Evolutionary conservation across 108 stramenopile species (phyloP).

Genomic region (Cyclotella baltica): DNA sequence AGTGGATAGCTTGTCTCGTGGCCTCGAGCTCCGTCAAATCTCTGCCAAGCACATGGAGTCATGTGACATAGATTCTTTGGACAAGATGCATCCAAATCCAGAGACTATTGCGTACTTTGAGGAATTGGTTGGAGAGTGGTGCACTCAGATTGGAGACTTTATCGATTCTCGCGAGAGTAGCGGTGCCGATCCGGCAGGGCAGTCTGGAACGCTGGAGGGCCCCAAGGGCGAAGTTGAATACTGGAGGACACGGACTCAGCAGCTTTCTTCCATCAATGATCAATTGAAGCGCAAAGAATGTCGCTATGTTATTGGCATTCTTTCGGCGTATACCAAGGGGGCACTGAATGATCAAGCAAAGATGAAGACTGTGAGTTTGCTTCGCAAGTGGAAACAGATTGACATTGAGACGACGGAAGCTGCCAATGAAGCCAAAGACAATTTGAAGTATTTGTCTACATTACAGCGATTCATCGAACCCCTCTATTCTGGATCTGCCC

Average conservation of each 20-base stretch:
- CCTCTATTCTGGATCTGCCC: constrained; percentile 82
- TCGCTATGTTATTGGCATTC: constrained; percentile 72
- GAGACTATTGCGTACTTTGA: constrained; percentile 77
- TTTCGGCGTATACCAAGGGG: constrained; percentile 74
- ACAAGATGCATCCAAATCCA: constrained; percentile 47
- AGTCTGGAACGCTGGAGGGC: constrained; percentile 59
- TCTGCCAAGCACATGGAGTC: constrained; percentile 51
- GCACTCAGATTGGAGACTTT: constrained; percentile 83
- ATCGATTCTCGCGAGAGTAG: constrained; percentile 54
- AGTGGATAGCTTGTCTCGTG: constrained; percentile 71
- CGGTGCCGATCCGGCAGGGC: background rate
- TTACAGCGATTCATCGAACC: constrained; percentile 91
- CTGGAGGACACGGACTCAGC: constrained; percentile 89
- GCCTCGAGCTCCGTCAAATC: constrained; percentile 73
- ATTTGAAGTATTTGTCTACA: constrained; percentile 91
- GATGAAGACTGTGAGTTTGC: constrained; percentile 60
- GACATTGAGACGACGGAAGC: constrained; percentile 91
- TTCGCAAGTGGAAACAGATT: constrained; percentile 87
- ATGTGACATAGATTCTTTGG: constrained; percentile 29
- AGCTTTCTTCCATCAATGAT: constrained; percentile 86
- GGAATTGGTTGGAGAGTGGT: constrained; percentile 86
- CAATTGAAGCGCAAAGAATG: constrained; percentile 85
- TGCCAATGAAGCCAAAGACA: constrained; percentile 94
- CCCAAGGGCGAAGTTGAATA: constrained; percentile 87
- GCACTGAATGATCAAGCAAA: constrained; percentile 56